phyloP scores from a whole-genome alignment of 208 protist genomes.

The Polymyxa betae region DNA sequence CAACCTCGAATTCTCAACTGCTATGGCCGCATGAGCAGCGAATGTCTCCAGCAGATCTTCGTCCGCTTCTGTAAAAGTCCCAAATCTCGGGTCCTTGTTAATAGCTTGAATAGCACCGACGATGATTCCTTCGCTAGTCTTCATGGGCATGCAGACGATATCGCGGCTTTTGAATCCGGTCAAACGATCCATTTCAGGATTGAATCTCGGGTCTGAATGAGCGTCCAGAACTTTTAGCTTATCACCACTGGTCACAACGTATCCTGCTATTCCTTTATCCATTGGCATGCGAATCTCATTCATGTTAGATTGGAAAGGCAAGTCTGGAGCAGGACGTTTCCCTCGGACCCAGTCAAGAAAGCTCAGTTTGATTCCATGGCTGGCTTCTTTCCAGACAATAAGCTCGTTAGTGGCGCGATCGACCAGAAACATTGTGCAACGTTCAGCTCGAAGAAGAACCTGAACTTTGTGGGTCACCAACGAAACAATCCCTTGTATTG shows the following conservation, averaged over 20 bases:
- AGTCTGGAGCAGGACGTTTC: neutral
- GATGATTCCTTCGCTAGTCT: constrained; percentile 65
- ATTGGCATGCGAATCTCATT: constrained; percentile 58
- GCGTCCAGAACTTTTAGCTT: constrained; percentile 68
- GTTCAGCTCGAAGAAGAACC: constrained; percentile 55
- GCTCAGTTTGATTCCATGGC: neutral
- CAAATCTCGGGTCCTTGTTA: constrained; percentile 63
- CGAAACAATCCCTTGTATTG: constrained; percentile 45
- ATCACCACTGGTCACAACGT: constrained; percentile 60
- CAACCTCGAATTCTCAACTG: neutral
- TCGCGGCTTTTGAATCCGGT: constrained; percentile 70
- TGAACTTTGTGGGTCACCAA: constrained; percentile 51
- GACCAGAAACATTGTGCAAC: constrained; percentile 57
- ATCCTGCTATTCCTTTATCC: constrained; percentile 60
- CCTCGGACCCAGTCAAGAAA: constrained; percentile 5
- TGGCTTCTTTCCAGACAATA: neutral
- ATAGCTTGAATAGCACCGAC: constrained; percentile 69
- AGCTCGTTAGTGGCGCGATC: constrained; percentile 58
- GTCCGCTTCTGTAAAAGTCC: constrained; percentile 56
- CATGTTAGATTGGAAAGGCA: neutral
- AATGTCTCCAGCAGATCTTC: constrained; percentile 58
- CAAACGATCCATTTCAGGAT: constrained; percentile 66
- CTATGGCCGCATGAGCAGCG: constrained; percentile 34
- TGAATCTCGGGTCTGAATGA: constrained; percentile 71
- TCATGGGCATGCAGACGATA: constrained; percentile 72